These are phyloP conservation scores for Fomitopsis schrenkii DNA, from an alignment of 1,284 basidiomycete genomes.

Conservation along the genomic window DNA sequence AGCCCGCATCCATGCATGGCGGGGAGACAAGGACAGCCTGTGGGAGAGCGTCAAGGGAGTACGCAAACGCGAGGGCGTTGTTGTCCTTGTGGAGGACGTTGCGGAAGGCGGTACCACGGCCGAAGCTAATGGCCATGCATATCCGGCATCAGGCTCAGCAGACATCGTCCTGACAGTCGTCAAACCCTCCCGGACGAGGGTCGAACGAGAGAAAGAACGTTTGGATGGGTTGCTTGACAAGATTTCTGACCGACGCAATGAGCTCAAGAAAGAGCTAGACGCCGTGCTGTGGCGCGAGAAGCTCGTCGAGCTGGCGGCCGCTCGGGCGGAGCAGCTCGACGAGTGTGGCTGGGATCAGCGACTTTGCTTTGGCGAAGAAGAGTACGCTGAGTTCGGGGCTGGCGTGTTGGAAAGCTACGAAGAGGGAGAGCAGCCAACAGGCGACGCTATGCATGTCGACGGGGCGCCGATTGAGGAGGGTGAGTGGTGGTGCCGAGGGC, in stretches of 20 bases:
- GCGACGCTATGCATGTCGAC: conserved; percentile 41
- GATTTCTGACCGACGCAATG: conserved; percentile 55
- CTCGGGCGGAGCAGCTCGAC: conserved; percentile 51
- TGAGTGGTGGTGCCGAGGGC: conserved; percentile 73
- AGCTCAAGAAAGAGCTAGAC: conserved; percentile 63
- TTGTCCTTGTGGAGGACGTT: conserved; percentile 31
- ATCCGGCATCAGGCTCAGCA: not conserved
- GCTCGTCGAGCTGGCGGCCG: conserved; percentile 58
- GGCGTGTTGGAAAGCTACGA: conserved; percentile 68
- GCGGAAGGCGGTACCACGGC: conserved; percentile 3
- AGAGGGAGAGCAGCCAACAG: conserved; percentile 29
- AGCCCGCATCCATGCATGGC: conserved; percentile 56
- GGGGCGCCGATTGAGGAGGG: conserved; percentile 35
- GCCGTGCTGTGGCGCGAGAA: conserved; percentile 63
- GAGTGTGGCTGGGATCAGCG: conserved; percentile 84
- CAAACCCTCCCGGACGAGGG: conserved; percentile 30
- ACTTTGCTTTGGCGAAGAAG: conserved; percentile 74
- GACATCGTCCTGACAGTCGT: conserved; percentile 17
- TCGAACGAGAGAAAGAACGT: conserved; percentile 48
- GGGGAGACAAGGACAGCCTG: conserved; percentile 54
- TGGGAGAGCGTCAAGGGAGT: conserved; percentile 72
- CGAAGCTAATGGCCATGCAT: not conserved
- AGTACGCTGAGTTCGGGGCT: conserved; percentile 62
- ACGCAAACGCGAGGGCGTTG: conserved; percentile 64
- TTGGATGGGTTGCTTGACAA: conserved; percentile 49